phyloP scores from a whole-genome alignment of 306 rosid genomes.

The Casuarina glauca region DNA sequence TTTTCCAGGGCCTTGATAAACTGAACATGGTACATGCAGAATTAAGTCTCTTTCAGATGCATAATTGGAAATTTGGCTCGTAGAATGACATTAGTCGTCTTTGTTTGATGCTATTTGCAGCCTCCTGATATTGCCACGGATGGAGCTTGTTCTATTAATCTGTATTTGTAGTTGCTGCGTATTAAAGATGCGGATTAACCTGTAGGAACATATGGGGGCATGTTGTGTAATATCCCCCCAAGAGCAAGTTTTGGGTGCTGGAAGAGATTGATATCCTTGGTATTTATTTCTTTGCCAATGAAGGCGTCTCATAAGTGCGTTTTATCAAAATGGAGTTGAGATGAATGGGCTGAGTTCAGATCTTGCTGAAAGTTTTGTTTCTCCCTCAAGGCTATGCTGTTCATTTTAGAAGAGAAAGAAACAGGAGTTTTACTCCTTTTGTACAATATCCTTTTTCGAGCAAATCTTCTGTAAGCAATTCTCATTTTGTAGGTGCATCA shows the following conservation, averaged over 20 bases:
- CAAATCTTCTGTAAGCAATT: slow-evolving; percentile 36
- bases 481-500: slow-evolving; percentile 36
- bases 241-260: slow-evolving; percentile 35
- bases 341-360: slow-evolving; percentile 34
- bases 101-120: slow-evolving; percentile 40
- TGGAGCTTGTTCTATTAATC: slow-evolving; percentile 41
- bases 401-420: slow-evolving; percentile 50
- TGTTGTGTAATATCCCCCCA: slow-evolving; percentile 35
- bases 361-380: slow-evolving; percentile 37
- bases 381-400: slow-evolving; percentile 50
- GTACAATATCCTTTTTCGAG: slow-evolving; percentile 53
- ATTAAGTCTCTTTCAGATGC: slow-evolving; percentile 3
- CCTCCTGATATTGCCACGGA: slow-evolving; percentile 35
- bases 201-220: slow-evolving; percentile 31
- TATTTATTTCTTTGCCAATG: slow-evolving; percentile 23
- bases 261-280: slow-evolving; percentile 26
- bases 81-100: slow-evolving; percentile 21
- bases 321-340: slow-evolving; percentile 22
- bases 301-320: slow-evolving; percentile 31
- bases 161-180: slow-evolving; percentile 36
- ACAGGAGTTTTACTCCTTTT: slow-evolving; percentile 57
- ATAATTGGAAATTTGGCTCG: slow-evolving; percentile 10
- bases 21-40: slow-evolving; percentile 34
- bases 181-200: slow-evolving; percentile 33
- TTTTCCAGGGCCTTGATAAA: slow-evolving; percentile 34